Evolutionary conservation across 345 rosid species (phyloP), one percentile per base, ranked within the genome.

Genomic region (Gossypium stocksii): DNA sequence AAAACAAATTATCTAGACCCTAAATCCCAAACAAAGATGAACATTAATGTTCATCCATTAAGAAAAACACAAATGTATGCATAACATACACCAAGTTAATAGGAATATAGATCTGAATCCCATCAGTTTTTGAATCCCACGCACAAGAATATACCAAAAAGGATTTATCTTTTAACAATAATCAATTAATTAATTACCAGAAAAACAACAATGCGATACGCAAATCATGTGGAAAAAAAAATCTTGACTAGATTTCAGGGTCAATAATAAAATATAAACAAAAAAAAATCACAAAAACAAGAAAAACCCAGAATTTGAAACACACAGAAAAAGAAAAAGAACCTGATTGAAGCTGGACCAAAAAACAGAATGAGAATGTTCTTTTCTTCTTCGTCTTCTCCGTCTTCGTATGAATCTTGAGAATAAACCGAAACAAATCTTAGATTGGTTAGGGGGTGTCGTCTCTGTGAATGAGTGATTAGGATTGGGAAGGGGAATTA

Each of bases 321-420:
- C 9, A 17, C 34, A 29, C 58, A n/a, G 1, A 5, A 17, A 53
- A 53, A 6, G 58, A 51, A 9, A 29, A 29, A 22, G 49, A 70
- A 70, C 73, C 61, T 52, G 73, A 70, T 70, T 70, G 27, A 29
- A 29, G 60, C 46, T 52, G n/a, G 27, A 57, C 27, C 11, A 57
- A 1, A 70, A 51, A 49, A 25, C 14, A n/a, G 5, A 29, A 25
- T 11, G 60, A 6, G 29, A 41, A 68, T 16, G 16, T 17, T 52
- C 45, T 27, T 29, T 29, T 17, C 66, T 44, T 43, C 27, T 3
- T 43, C 64, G 25, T 14, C 64, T n/a, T 7, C 58, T 53, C 10
- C 22, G 38, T 13, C 17, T 59, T 27, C 14, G 41, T 25, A 12
- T 23, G 64, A 27, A 15, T 4, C 3, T 57, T 20, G 41, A 60